phyloP scores from a whole-genome alignment of 306 rosid species.

The Lablab purpureus region DNA sequence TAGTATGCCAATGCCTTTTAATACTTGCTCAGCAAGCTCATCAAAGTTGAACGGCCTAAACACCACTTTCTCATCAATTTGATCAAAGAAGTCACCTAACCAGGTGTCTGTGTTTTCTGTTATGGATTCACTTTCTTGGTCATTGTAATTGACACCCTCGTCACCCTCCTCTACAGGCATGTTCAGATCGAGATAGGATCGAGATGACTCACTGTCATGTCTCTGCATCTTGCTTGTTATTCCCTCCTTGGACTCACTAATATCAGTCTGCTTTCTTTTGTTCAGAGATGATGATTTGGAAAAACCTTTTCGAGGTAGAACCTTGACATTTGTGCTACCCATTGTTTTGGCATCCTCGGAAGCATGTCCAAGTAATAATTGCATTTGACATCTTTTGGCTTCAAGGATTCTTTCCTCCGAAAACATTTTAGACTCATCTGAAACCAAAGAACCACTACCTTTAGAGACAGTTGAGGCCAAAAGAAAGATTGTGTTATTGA shows the following conservation, averaged over 20 bases:
- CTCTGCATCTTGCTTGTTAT: slow-evolving; percentile 51
- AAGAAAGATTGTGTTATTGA: slow-evolving; percentile 64
- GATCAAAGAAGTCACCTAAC: slow-evolving; percentile 64
- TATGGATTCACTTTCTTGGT: slow-evolving; percentile 56
- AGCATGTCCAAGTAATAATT: slow-evolving; percentile 50
- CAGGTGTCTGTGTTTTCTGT: slow-evolving; percentile 66
- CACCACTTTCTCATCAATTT: slow-evolving; percentile 60
- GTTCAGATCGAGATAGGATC: slow-evolving; percentile 78
- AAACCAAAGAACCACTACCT: slow-evolving; percentile 44
- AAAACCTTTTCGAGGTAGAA: slow-evolving; percentile 52
- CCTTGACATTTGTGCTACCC: slow-evolving; percentile 54
- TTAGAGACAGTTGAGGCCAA: slow-evolving; percentile 51
- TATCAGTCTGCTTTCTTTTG: slow-evolving; percentile 69
- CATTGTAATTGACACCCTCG: slow-evolving; percentile 46
- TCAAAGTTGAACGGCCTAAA: slow-evolving; percentile 79
- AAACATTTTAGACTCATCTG: slow-evolving; percentile 48
- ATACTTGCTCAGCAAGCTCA: slow-evolving; percentile 56
- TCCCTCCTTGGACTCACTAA: slow-evolving; percentile 46
- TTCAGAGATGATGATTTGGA: slow-evolving; percentile 44
- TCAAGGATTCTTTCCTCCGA: slow-evolving; percentile 75
- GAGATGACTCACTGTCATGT: slow-evolving; percentile 54
- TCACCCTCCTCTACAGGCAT: slow-evolving; percentile 69
- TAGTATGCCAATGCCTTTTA: slow-evolving; percentile 53
- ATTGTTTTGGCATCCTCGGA: slow-evolving; percentile 49
- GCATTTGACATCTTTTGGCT: slow-evolving; percentile 79